Base-by-base conservation (phyloP, 2,329 filamentous ascomycete species). In the Penicillium janthinellum region DNA sequence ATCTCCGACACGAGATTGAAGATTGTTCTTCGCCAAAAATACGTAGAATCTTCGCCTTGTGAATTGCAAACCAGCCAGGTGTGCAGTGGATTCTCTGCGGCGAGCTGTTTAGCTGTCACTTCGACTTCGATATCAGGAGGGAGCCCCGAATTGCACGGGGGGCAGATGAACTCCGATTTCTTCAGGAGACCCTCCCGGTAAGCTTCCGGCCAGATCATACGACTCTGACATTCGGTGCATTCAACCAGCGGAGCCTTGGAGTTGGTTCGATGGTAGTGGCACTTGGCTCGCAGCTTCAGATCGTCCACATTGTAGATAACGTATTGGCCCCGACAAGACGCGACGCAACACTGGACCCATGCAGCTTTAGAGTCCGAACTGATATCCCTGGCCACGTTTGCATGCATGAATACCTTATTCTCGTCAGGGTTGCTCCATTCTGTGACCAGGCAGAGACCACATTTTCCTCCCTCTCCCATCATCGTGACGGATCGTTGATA, bases 281-380 rank as follows among this genome's bases (percentile, higher is more conserved):
- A 84, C 66, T 84, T 84, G 34, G 82, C 65, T 1, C 77, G 78
- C 1, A 81, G 77, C 0, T 71, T 74, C n/a, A 83, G 72, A 1
- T 64, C 63, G 3, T 75, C 68, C 2, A 74, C 65, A 44, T 79
- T 75, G 65, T 84, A 84, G 4, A 83, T 78, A 31, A 83, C 77
- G 63, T 84, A 84, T 66, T 83, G 81, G 1, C 76, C 79, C 11
- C 81, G 75, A 67, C 82, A 84, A 8, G 67, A 66, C 1, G 50
- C 57, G n/a, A 74, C 69, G 39, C 61, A 70, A 64, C 82, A 84
- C 66, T 84, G 82, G 0, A 82, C 79, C 82, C 82, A 84, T 15
- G 39, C 2, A 15, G 39, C 39, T 17, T 41, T 17, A 7, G 2
- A 41, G 5, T 15, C 17, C 0, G 11, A 5, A 5, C 5, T 41